Conservation (phyloP, 2,329 filamentous ascomycete genomes). For the Penicillium sp. region DNA sequence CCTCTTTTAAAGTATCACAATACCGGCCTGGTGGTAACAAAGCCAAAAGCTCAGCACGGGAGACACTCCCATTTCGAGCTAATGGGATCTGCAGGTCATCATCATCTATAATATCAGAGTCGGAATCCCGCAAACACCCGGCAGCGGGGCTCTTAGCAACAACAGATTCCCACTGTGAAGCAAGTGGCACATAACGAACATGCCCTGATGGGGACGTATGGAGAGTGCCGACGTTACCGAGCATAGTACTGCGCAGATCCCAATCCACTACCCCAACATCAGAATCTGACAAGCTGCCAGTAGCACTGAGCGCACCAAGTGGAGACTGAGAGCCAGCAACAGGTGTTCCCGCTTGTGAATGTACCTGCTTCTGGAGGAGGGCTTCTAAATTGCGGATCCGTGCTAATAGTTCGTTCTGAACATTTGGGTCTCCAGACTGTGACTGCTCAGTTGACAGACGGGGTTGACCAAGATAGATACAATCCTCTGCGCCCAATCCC, state of each 20-base stretch:
- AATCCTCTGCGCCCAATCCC: constrained; percentile 38
- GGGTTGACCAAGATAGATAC: constrained; percentile 39
- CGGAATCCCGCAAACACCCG: constrained; percentile 27
- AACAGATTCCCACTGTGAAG: constrained; percentile 33
- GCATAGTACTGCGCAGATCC: constrained; percentile 20
- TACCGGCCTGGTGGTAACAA: constrained; percentile 37
- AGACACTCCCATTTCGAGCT: constrained; percentile 23
- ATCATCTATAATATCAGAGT: constrained; percentile 29
- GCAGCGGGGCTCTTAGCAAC: constrained; percentile 26
- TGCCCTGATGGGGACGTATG: constrained; percentile 35
- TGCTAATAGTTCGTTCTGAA: constrained; percentile 34
- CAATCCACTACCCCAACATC: constrained; percentile 24
- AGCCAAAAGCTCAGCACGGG: constrained; percentile 31
- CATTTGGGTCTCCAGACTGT: constrained; percentile 20
- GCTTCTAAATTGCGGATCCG: constrained; percentile 39
- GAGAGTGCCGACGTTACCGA: constrained; percentile 31
- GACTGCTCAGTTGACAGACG: constrained; percentile 30
- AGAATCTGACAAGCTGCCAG: constrained; percentile 28
- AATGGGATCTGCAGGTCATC: constrained; percentile 38
- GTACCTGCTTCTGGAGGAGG: constrained; percentile 35
- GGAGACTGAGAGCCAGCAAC: constrained; percentile 26
- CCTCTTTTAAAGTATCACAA: constrained; percentile 37
- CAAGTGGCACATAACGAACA: constrained; percentile 37
- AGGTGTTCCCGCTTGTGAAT: constrained; percentile 23
- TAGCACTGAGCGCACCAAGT: constrained; percentile 26